Conservation (phyloP, 2,329 filamentous ascomycete genomes). For the Aspergillus viridinutans region DNA sequence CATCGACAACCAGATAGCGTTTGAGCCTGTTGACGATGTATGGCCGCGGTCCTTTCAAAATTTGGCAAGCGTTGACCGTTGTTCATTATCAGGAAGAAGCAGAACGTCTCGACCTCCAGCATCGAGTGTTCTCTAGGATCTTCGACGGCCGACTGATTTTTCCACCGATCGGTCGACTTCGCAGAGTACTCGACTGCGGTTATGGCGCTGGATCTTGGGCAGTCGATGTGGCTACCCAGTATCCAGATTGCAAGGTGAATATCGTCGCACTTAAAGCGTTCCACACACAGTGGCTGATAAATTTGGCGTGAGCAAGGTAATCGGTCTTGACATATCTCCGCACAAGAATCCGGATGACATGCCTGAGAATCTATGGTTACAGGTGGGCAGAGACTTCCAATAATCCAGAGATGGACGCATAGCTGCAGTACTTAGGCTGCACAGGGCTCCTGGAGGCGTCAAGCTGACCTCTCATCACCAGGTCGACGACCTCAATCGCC, state of each 20-base stretch:
- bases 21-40: constrained; percentile 69
- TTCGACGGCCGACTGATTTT: constrained; percentile 68
- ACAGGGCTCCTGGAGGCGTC: not conserved
- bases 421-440: not conserved
- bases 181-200: constrained; percentile 66
- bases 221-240: constrained; percentile 59
- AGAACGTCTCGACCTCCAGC: constrained; percentile 60
- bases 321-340: constrained; percentile 68
- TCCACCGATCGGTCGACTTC: constrained; percentile 57
- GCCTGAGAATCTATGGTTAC: constrained; percentile 64
- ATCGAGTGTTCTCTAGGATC: constrained; percentile 58
- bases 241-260: constrained; percentile 62
- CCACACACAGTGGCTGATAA: constrained; percentile 13
- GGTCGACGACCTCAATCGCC: constrained; percentile 67
- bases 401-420: not conserved
- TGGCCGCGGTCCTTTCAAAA: constrained; percentile 1
- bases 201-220: constrained; percentile 71
- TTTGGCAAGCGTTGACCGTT: not conserved
- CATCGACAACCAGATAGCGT: constrained; percentile 61
- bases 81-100: constrained; percentile 57
- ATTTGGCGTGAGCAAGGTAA: constrained; percentile 48
- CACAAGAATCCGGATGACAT: constrained; percentile 62
- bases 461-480: constrained; percentile 15
- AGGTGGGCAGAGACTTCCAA: constrained; percentile 40
- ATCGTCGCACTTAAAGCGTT: not conserved